Percentiles rank a stretch among this genome's conserved stretches.
These are phyloP conservation scores for Aotearoamyces nothofagi DNA, from an alignment of 2,329 filamentous ascomycete species.

Conservation along the genomic window DNA sequence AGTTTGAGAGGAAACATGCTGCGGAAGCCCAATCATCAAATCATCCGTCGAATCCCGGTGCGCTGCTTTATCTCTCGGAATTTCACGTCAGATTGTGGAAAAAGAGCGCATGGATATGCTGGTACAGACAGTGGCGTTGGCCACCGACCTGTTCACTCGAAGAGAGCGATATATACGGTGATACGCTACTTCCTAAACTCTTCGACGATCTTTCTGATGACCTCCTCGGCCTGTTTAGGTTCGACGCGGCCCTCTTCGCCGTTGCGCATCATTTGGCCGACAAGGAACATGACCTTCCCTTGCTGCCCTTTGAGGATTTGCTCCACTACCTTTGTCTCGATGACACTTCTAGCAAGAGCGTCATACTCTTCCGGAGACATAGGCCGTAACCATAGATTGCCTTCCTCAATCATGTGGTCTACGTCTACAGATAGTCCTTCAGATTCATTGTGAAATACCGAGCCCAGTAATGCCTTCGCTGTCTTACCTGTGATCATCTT, in stretches of 20 bases:
- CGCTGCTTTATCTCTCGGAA: too few species aligned
- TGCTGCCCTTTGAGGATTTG: slow-evolving; percentile 44
- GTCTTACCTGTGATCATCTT: slow-evolving; percentile 35
- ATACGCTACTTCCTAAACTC: slow-evolving; percentile 4
- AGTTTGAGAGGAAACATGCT: too few species aligned
- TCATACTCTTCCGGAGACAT: slow-evolving; percentile 40
- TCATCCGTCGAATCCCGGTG: too few species aligned
- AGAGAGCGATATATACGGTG: too few species aligned
- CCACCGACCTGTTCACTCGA: too few species aligned
- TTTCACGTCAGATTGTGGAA: too few species aligned
- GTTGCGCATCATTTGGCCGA: slow-evolving; percentile 51
- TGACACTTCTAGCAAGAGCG: slow-evolving; percentile 32
- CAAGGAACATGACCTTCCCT: slow-evolving; percentile 53
- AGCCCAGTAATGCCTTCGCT: slow-evolving; percentile 42
- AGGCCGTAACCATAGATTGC: slow-evolving; percentile 36
- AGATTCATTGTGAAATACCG: slow-evolving; percentile 28
- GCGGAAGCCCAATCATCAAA: too few species aligned
- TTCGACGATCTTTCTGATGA: slow-evolving; percentile 32
- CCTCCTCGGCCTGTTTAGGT: slow-evolving; percentile 37
- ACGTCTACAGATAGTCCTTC: slow-evolving; percentile 25
- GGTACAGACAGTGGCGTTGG: too few species aligned
- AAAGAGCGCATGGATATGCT: too few species aligned
- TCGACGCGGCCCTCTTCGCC: slow-evolving; percentile 47
- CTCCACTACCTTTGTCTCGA: slow-evolving; percentile 42
- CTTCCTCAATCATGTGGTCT: slow-evolving; percentile 35